Percentiles rank a stretch among this genome's conserved stretches.
phyloP scores from a whole-genome alignment of 805 yeast genomes.

The Zygosaccharomyces pseudorouxii region DNA sequence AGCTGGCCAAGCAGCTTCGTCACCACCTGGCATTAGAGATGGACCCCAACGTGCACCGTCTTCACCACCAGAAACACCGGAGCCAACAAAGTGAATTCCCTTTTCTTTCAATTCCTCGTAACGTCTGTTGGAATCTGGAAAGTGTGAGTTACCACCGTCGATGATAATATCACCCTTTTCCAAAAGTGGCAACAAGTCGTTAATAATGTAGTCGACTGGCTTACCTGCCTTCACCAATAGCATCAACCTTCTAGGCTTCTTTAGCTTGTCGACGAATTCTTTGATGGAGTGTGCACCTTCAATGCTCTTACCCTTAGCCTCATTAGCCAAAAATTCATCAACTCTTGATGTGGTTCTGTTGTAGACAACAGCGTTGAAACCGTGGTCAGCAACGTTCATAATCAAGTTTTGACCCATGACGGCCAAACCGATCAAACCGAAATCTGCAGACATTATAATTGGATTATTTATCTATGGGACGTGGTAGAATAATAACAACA shows the following conservation, averaged over 20 bases:
- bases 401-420: slow-evolving; percentile 99
- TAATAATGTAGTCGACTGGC: slow-evolving; percentile 89
- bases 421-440: slow-evolving; percentile 98
- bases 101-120: slow-evolving; percentile 78
- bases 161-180: slow-evolving; percentile 97
- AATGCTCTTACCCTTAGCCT: slow-evolving; percentile 96
- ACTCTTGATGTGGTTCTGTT: slow-evolving; percentile 97
- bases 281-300: slow-evolving; percentile 91
- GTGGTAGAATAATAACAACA: neutral
- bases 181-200: slow-evolving; percentile 81
- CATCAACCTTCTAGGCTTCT: slow-evolving; percentile 95
- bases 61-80: slow-evolving; percentile 99
- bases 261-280: slow-evolving; percentile 82
- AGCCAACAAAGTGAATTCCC: slow-evolving; percentile 92
- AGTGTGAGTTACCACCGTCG: slow-evolving; percentile 99
- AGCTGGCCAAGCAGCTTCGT: slow-evolving; percentile 97
- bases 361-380: slow-evolving; percentile 95
- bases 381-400: slow-evolving; percentile 97
- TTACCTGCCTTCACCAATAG: slow-evolving; percentile 93
- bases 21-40: slow-evolving; percentile 99
- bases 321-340: slow-evolving; percentile 86
- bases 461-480: neutral
- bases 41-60: slow-evolving; percentile 99
- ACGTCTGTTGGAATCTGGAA: slow-evolving; percentile 98
- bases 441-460: slow-evolving; percentile 50